Percentiles rank a stretch among this genome's conserved stretches.
Evolutionary conservation across 2,329 filamentous ascomycete species (phyloP).

Genomic region (Xylaria sp.): DNA sequence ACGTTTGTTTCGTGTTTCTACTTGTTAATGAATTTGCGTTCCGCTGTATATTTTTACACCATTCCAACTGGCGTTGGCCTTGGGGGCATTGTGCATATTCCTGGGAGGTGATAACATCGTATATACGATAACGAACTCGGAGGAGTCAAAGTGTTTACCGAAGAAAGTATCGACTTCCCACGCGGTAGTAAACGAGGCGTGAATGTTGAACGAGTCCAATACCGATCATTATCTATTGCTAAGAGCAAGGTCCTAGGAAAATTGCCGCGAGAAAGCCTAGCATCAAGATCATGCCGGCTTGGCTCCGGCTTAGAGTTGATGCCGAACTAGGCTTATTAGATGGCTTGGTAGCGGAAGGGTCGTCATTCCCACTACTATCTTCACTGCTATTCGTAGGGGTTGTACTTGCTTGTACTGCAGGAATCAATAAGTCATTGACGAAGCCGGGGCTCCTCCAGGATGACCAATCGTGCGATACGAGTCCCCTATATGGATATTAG

Average conservation of each 20-base stretch:
- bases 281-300: not conserved
- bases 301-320: slow-evolving; percentile 8
- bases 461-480: slow-evolving; percentile 64
- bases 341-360: slow-evolving; percentile 11
- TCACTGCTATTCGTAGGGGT: slow-evolving; percentile 34
- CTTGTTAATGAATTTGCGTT: not conserved
- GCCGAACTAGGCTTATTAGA: slow-evolving; percentile 24
- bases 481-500: slow-evolving; percentile 52
- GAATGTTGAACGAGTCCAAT: not conserved
- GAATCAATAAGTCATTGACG: slow-evolving; percentile 48
- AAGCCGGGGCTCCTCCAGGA: slow-evolving; percentile 58
- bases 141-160: not conserved
- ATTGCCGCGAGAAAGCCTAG: slow-evolving; percentile 13
- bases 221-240: not conserved
- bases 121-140: not conserved
- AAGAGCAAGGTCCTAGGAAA: slow-evolving; percentile 1
- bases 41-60: not conserved
- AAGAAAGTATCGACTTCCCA: not conserved
- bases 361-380: slow-evolving; percentile 24
- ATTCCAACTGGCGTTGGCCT: not conserved
- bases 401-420: slow-evolving; percentile 39
- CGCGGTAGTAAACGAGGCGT: not conserved
- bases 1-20: not conserved
- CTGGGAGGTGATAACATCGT: not conserved
- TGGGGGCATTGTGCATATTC: not conserved